Conservation (phyloP, 768 basidiomycete genomes). For the Pisolithus microcarpus region DNA sequence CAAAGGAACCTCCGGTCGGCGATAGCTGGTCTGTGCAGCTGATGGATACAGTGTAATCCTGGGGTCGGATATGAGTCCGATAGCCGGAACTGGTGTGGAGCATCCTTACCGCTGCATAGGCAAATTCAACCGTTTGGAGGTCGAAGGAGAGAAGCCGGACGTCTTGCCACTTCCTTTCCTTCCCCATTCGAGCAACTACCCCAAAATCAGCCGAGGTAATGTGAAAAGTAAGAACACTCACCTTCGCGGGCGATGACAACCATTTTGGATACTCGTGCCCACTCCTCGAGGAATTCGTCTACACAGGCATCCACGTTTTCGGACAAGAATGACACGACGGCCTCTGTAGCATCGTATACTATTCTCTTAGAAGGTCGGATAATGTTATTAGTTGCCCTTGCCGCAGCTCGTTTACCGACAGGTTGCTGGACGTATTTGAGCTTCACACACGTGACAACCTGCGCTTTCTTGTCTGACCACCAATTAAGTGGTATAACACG, state of each 20-base stretch:
- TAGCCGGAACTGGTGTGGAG: neutral
- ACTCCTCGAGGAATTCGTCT: slow-evolving; percentile 85
- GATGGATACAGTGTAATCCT: slow-evolving; percentile 76
- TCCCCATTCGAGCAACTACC: slow-evolving; percentile 77
- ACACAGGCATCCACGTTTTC: slow-evolving; percentile 85
- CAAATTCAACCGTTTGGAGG: slow-evolving; percentile 86
- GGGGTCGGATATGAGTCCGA: neutral
- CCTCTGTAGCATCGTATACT: slow-evolving; percentile 83
- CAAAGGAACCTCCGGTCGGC: slow-evolving; percentile 61
- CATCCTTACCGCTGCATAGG: slow-evolving; percentile 54
- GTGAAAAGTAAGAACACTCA: slow-evolving; percentile 25
- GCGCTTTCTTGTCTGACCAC: slow-evolving; percentile 78
- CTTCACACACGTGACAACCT: slow-evolving; percentile 87
- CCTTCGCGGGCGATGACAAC: slow-evolving; percentile 89
- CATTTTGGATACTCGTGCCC: slow-evolving; percentile 90
- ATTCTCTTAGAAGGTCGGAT: slow-evolving; percentile 84
- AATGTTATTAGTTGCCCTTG: slow-evolving; percentile 42
- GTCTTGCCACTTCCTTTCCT: slow-evolving; percentile 62
- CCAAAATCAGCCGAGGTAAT: slow-evolving; percentile 2
- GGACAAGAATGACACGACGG: slow-evolving; percentile 83
- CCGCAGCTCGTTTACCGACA: slow-evolving; percentile 57
- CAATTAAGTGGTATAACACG: slow-evolving; percentile 83
- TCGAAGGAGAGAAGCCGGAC: slow-evolving; percentile 86
- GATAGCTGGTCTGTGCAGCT: slow-evolving; percentile 73
- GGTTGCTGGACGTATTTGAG: slow-evolving; percentile 86